phyloP scores from a whole-genome alignment of 2,329 filamentous ascomycete genomes.

The Fusarium clavum region DNA sequence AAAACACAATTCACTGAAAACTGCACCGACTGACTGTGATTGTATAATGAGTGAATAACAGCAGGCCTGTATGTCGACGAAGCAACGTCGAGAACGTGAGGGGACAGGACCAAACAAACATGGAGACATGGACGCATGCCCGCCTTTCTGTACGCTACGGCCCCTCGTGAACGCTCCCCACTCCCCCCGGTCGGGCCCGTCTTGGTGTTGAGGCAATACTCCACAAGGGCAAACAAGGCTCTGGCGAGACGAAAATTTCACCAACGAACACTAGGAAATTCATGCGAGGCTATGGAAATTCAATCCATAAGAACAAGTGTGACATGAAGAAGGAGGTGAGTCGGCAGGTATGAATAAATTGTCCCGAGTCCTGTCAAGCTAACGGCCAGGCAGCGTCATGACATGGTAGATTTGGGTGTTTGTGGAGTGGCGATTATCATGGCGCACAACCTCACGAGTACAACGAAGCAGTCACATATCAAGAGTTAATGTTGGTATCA shows the following conservation, averaged over 20 bases:
- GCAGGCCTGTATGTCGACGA: not conserved
- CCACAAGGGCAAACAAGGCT: conserved; percentile 47
- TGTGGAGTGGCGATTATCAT: conserved; percentile 3
- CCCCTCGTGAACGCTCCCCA: not conserved
- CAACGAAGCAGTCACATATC: not conserved
- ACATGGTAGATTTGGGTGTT: not conserved
- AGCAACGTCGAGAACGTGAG: not conserved
- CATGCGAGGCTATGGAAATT: conserved; percentile 43
- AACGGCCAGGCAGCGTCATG: not conserved
- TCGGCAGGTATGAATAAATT: not conserved
- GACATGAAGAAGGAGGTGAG: not conserved
- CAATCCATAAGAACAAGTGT: not conserved
- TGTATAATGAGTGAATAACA: not conserved
- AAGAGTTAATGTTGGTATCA: conserved; percentile 21
- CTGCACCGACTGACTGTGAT: not conserved
- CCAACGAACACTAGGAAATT: conserved; percentile 32
- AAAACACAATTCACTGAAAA: conserved; percentile 42
- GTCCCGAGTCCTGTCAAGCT: not conserved
- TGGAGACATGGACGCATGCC: not conserved
- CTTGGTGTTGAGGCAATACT: conserved; percentile 9
- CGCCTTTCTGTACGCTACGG: not conserved
- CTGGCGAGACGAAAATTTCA: conserved; percentile 33
- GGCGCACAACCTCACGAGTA: not conserved
- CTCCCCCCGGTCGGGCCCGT: not conserved
- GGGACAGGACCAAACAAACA: not conserved